Evolutionary conservation across 768 basidiomycete genomes (phyloP).

Genomic region (Russula ochroleuca): DNA sequence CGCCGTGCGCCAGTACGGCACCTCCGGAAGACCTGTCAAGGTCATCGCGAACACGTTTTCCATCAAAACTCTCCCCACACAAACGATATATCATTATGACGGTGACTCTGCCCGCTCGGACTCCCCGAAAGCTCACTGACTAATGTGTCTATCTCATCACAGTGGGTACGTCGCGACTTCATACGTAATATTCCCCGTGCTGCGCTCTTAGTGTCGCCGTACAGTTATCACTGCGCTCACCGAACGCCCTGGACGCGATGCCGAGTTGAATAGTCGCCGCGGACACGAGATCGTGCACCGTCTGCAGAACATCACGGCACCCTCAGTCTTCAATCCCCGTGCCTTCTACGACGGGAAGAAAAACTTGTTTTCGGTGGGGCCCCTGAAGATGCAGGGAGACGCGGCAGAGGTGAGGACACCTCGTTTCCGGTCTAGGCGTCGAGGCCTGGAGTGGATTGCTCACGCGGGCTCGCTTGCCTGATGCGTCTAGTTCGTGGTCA

Average conservation of each 20-base stretch:
- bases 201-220: not conserved
- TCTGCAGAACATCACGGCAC: conserved; percentile 15
- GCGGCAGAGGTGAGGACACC: conserved; percentile 17
- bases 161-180: conserved; percentile 18
- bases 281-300: conserved; percentile 22
- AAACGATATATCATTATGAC: conserved; percentile 21
- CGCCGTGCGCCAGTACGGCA: conserved; percentile 15
- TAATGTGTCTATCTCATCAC: not conserved
- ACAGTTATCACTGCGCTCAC: conserved; percentile 12
- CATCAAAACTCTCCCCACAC: conserved; percentile 18
- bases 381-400: conserved; percentile 21
- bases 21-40: conserved; percentile 14
- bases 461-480: not conserved
- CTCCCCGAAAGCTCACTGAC: not conserved
- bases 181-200: not conserved
- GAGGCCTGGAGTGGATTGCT: too few relatives aligned
- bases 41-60: conserved; percentile 20
- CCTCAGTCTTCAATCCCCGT: conserved; percentile 19
- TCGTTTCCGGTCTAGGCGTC: not conserved
- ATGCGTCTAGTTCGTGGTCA: conserved; percentile 10
- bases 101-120: conserved; percentile 10
- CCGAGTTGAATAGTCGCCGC: conserved; percentile 16
- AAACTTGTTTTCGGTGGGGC: conserved; percentile 22
- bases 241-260: conserved; percentile 18
- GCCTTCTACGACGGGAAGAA: conserved; percentile 25